Percentiles rank a stretch among this genome's conserved stretches.
Evolutionary conservation across 306 rosid species (phyloP).

Genomic region (Cucumis hystrix): DNA sequence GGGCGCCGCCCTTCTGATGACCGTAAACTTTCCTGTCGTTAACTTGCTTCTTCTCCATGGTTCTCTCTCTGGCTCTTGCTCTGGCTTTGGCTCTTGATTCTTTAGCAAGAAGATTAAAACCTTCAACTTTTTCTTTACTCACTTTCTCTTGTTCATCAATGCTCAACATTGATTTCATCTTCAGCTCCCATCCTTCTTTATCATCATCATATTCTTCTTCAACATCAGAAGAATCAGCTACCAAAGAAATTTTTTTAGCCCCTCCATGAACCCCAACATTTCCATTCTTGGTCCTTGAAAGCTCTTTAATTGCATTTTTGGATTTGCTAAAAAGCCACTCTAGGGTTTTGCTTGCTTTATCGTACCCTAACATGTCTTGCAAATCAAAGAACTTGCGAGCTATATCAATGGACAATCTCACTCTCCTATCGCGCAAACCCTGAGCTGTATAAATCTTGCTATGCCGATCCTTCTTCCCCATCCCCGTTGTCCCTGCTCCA

Average conservation of each 20-base stretch:
- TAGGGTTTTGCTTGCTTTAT: slow-evolving; percentile 85
- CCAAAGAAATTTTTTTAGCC: slow-evolving; percentile 11
- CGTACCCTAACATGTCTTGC: slow-evolving; percentile 92
- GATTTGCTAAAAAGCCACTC: slow-evolving; percentile 85
- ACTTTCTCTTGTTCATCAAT: neutral
- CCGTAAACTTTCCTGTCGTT: neutral
- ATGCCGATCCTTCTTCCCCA: slow-evolving; percentile 62
- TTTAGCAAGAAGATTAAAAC: slow-evolving; percentile 20
- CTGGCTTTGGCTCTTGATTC: slow-evolving; percentile 70
- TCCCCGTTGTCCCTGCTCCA: slow-evolving; percentile 6
- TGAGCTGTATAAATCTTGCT: slow-evolving; percentile 91
- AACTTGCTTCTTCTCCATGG: slow-evolving; percentile 27
- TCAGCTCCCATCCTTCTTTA: neutral
- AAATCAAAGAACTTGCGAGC: slow-evolving; percentile 93
- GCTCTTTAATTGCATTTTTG: slow-evolving; percentile 54
- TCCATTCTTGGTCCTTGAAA: slow-evolving; percentile 16
- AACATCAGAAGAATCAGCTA: slow-evolving; percentile 13
- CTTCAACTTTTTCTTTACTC: neutral
- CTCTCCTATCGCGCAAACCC: slow-evolving; percentile 80
- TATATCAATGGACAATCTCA: slow-evolving; percentile 66
- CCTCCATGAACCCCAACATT: neutral
- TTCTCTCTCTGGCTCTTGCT: slow-evolving; percentile 72
- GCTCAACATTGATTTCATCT: neutral
- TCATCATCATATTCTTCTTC: slow-evolving; percentile 9
- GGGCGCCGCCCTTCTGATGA: neutral